Evolutionary conservation across 2,329 filamentous ascomycete species (phyloP).

Genomic region (Elsinoe batatas): DNA sequence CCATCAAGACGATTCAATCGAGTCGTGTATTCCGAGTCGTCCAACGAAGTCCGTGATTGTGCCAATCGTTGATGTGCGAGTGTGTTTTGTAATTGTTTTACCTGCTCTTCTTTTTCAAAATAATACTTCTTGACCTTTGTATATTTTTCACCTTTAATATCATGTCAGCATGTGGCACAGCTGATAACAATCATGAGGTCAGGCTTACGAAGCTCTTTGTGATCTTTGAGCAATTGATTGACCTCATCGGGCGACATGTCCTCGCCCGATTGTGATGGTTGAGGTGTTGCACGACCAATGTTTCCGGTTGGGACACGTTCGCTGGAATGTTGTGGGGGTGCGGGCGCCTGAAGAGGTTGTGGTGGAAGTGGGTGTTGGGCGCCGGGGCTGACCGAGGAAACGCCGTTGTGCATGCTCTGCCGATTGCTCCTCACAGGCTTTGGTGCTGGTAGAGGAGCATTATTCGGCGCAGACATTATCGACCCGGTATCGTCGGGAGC

Average conservation of each 20-base stretch:
- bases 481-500: slow-evolving; percentile 20
- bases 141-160: slow-evolving; percentile 72
- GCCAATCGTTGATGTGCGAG: slow-evolving; percentile 92
- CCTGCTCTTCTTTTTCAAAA: slow-evolving; percentile 82
- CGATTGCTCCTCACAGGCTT: slow-evolving; percentile 23
- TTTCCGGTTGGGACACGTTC: slow-evolving; percentile 22
- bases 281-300: slow-evolving; percentile 35
- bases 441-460: slow-evolving; percentile 22
- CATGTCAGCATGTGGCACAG: slow-evolving; percentile 9
- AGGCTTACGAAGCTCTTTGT: slow-evolving; percentile 40
- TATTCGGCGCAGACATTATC: slow-evolving; percentile 24
- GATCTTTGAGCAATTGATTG: slow-evolving; percentile 38
- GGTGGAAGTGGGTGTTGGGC: slow-evolving; percentile 15
- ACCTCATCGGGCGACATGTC: slow-evolving; percentile 41
- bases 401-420: slow-evolving; percentile 27
- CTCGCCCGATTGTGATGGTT: slow-evolving; percentile 30
- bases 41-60: slow-evolving; percentile 83
- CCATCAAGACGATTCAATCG: slow-evolving; percentile 87
- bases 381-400: slow-evolving; percentile 8
- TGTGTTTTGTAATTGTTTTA: slow-evolving; percentile 94
- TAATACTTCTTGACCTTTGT: slow-evolving; percentile 97
- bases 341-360: slow-evolving; percentile 20
- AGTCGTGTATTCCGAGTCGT: slow-evolving; percentile 87
- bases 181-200: neutral
- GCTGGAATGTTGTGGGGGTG: slow-evolving; percentile 9